phyloP scores from a whole-genome alignment of 257 asterid species.

The Salvia splendens region DNA sequence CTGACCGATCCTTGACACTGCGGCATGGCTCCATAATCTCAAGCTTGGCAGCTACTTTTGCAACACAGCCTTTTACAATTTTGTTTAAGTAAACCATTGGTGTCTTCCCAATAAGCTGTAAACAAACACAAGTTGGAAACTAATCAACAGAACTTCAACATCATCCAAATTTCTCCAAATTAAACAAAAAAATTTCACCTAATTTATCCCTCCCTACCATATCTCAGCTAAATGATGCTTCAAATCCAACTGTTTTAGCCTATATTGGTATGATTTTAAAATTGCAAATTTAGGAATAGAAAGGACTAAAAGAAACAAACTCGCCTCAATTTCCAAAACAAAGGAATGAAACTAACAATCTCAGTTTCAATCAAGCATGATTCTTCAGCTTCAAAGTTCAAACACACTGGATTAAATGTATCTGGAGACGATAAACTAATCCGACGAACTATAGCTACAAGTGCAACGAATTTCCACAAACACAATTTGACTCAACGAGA shows the following conservation, averaged over 20 bases:
- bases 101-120: conserved; percentile 79
- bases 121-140: background rate
- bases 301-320: no score
- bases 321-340: background rate
- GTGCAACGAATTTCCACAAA: no score
- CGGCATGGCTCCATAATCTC: conserved; percentile 95
- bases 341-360: no score
- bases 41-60: conserved; percentile 81
- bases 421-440: background rate
- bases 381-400: background rate
- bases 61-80: conserved; percentile 65
- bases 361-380: background rate
- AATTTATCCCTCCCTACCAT: background rate
- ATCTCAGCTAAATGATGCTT: background rate
- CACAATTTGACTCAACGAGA: background rate
- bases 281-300: no score
- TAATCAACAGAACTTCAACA: background rate
- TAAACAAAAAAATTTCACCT: background rate
- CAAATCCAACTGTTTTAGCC: background rate
- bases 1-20: conserved; percentile 92
- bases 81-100: conserved; percentile 86
- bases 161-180: background rate
- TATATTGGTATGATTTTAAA: background rate
- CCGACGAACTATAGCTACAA: no score
- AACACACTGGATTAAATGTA: background rate